A percentile compares a stretch with the other conserved stretches of the same genome.
These are phyloP conservation scores for Linnemannia exigua DNA, from an alignment of 192 early-diverging fungal genomes.

Conservation along the genomic window DNA sequence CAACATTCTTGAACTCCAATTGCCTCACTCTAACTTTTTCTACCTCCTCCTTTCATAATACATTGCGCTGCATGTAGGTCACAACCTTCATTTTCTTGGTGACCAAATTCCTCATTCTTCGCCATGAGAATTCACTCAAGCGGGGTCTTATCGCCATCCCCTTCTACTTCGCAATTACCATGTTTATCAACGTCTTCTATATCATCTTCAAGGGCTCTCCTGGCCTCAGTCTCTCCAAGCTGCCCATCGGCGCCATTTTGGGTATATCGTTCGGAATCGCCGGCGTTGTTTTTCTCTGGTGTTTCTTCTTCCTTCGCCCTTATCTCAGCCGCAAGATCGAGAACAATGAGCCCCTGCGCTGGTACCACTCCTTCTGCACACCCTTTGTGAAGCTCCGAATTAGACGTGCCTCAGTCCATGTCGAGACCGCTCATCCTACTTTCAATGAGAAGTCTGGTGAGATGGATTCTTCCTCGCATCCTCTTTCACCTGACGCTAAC, in stretches of 20 bases:
- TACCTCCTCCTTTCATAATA: too few species aligned
- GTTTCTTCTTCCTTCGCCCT: slow-evolving; percentile 73
- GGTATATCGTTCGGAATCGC: slow-evolving; percentile 76
- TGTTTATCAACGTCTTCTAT: slow-evolving; percentile 75
- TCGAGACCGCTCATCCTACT: not conserved
- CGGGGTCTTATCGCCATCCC: slow-evolving; percentile 79
- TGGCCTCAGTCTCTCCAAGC: slow-evolving; percentile 53
- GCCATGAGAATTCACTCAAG: slow-evolving; percentile 70
- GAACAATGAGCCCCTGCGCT: slow-evolving; percentile 72
- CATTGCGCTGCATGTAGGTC: not conserved
- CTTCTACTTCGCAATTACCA: slow-evolving; percentile 78
- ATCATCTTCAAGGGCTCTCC: slow-evolving; percentile 81
- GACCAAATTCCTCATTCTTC: slow-evolving; percentile 76
- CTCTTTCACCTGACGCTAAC: slow-evolving; percentile 11
- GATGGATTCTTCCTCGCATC: not conserved
- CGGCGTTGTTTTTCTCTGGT: slow-evolving; percentile 64
- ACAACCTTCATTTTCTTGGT: slow-evolving; percentile 74
- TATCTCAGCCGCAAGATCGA: slow-evolving; percentile 76
- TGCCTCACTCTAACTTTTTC: not conserved
- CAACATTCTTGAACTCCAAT: too few species aligned
- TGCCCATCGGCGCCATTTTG: slow-evolving; percentile 65
- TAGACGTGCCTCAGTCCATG: not conserved
- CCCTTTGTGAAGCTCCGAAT: slow-evolving; percentile 60
- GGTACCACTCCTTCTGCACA: slow-evolving; percentile 79
- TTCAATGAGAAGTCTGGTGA: not conserved